A percentile compares a stretch with the other conserved stretches of the same genome.
phyloP scores from a whole-genome alignment of 2,329 filamentous ascomycete genomes.

The Dothideomycetidae sp. region DNA sequence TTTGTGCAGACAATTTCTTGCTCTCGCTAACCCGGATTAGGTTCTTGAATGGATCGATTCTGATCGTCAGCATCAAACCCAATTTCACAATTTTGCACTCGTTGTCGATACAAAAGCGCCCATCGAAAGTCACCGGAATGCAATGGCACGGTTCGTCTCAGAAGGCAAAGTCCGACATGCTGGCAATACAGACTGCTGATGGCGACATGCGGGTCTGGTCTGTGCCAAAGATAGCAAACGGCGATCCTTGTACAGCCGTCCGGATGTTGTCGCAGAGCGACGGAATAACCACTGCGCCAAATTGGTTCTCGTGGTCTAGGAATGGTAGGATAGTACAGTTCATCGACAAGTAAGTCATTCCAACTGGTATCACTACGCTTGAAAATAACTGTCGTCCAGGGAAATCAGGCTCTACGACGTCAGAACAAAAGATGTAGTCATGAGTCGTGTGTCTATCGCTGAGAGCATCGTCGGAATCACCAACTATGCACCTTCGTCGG shows the following conservation, averaged over 20 bases:
- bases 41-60: conserved; percentile 86
- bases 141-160: conserved; percentile 95
- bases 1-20: background rate
- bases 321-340: conserved; percentile 92
- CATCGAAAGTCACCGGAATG: conserved; percentile 74
- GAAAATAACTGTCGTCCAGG: conserved; percentile 25
- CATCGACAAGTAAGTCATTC: conserved; percentile 61
- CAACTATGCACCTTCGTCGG: conserved; percentile 80
- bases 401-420: conserved; percentile 96
- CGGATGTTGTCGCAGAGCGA: conserved; percentile 72
- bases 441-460: conserved; percentile 69
- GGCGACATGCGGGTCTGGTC: conserved; percentile 95
- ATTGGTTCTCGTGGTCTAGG: conserved; percentile 98
- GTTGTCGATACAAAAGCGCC: conserved; percentile 65
- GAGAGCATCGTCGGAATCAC: conserved; percentile 70
- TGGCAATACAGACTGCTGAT: conserved; percentile 81
- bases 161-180: conserved; percentile 94
- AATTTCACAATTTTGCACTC: conserved; percentile 91
- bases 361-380: background rate
- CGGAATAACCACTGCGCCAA: conserved; percentile 56
- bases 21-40: conserved; percentile 31
- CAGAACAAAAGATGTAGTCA: conserved; percentile 88
- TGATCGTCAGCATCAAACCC: conserved; percentile 79
- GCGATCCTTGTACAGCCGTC: conserved; percentile 63
- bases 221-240: conserved; percentile 63